phyloP scores from a whole-genome alignment of 345 rosid genomes.

The Moricandia arvensis region DNA sequence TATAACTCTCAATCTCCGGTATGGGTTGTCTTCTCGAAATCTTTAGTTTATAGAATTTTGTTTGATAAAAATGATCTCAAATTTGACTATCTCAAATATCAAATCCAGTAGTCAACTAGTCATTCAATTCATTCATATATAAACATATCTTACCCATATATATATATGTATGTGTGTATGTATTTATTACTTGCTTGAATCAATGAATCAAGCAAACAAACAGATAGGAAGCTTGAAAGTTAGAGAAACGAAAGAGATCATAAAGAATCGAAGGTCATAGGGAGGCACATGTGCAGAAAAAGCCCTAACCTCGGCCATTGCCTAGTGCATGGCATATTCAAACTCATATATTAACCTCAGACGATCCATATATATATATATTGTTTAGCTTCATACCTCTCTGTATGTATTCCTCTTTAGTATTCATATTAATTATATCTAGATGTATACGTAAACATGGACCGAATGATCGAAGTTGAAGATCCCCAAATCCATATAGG shows the following conservation, averaged over 20 bases:
- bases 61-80: too few species aligned
- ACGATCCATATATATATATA: neutral
- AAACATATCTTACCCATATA: neutral
- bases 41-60: too few species aligned
- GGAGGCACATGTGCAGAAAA: slow-evolving; percentile 22
- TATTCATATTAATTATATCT: slow-evolving; percentile 16
- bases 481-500: slow-evolving; percentile 32
- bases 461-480: slow-evolving; percentile 34
- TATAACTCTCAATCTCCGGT: too few species aligned
- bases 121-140: neutral
- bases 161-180: neutral
- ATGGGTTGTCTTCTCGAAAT: too few species aligned
- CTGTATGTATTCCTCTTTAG: slow-evolving; percentile 2
- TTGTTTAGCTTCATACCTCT: neutral
- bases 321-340: slow-evolving; percentile 34
- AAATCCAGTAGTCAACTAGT: neutral
- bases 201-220: slow-evolving; percentile 29
- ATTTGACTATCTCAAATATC: neutral
- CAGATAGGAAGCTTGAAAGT: slow-evolving; percentile 35
- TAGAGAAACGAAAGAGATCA: slow-evolving; percentile 30
- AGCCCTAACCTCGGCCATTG: slow-evolving; percentile 28
- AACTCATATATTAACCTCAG: slow-evolving; percentile 3
- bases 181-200: slow-evolving; percentile 31
- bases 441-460: slow-evolving; percentile 27
- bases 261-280: slow-evolving; percentile 23